Evolutionary conservation across 768 basidiomycete species (phyloP), one percentile per base, ranked within the genome.

Genomic region (Mycena epipterygia): DNA sequence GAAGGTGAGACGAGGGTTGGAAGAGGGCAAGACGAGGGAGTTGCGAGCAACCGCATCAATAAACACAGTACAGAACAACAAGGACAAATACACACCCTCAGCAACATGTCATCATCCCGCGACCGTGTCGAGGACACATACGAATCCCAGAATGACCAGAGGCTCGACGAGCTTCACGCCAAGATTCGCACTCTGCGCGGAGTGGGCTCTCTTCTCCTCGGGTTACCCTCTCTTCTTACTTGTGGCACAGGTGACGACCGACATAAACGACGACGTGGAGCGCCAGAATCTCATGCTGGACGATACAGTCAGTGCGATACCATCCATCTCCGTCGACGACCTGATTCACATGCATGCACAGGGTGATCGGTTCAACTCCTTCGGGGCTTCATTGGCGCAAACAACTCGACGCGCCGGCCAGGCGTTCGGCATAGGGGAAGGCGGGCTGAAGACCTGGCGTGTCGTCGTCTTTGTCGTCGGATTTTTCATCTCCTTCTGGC

Each of bases 231-330:
- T 61, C 41, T 39, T 62, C 49, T 9, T n/a, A 42, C 37, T 64
- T 21, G 42, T 39, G 21, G 52, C 35, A 21, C 64, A 96, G 94
- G 87, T 96, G n/a, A 96, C 95, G 16, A 93, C 89, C 3, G 95
- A 96, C 81, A 95, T 96, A 42, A 86, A 96, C 77, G 88, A 90
- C 70, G 95, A 96, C 75, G 91, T 91, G 1, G 95, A 96, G 80
- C 84, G 91, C 13, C 95, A 96, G 82, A 95, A 96, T 75, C 76
- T 88, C 3, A 88, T 92, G 62, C 83, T 96, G 29, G 94, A 96
- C 74, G 89, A 92, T 42, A 90, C 94, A 3, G 94, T 94, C 68
- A 71, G 91, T 77, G 57, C 42, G 27, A 25, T 51, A 9, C 17
- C 9, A 65, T 33, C 2, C 25, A 9, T n/a, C 42, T 55, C 37